Conservation (phyloP, 257 asterid genomes). For the Rubia yunnanensis region DNA sequence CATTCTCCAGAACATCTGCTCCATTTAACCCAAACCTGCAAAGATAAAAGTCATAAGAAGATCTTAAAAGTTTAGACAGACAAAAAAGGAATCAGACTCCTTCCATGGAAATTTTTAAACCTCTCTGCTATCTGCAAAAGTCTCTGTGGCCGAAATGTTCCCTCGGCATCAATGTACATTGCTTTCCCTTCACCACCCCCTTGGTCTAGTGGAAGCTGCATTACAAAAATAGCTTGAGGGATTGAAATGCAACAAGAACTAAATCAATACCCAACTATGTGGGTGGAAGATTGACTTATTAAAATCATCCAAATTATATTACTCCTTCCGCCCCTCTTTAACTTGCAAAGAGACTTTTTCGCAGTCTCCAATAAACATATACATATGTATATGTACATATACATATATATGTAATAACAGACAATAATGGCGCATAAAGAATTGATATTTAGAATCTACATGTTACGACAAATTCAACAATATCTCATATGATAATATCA, state of each 20-base stretch:
- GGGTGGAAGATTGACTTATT: neutral
- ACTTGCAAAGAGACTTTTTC: no score
- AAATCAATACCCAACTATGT: neutral
- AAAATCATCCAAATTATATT: neutral
- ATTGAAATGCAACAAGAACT: neutral
- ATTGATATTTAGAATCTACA: no score
- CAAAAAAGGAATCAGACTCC: neutral
- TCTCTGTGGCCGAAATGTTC: constrained; percentile 96
- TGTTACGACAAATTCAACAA: no score
- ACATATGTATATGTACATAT: no score
- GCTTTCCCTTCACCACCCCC: constrained; percentile 99
- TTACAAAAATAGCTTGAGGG: neutral
- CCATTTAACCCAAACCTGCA: constrained; percentile 87
- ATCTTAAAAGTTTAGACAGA: constrained; percentile 5
- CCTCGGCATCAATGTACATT: constrained; percentile 96
- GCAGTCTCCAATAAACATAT: no score
- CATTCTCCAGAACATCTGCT: constrained; percentile 92
- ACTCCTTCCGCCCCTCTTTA: no score
- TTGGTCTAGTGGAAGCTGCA: constrained; percentile 90
- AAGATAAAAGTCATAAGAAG: constrained; percentile 6
- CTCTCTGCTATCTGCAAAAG: constrained; percentile 93
- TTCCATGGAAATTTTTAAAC: constrained; percentile 23
- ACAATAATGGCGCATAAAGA: no score
- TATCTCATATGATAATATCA: no score
- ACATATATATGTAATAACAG: no score